These are phyloP conservation scores for Clavispora phyllophila DNA, from an alignment of 805 yeast species.

Conservation along the genomic window DNA sequence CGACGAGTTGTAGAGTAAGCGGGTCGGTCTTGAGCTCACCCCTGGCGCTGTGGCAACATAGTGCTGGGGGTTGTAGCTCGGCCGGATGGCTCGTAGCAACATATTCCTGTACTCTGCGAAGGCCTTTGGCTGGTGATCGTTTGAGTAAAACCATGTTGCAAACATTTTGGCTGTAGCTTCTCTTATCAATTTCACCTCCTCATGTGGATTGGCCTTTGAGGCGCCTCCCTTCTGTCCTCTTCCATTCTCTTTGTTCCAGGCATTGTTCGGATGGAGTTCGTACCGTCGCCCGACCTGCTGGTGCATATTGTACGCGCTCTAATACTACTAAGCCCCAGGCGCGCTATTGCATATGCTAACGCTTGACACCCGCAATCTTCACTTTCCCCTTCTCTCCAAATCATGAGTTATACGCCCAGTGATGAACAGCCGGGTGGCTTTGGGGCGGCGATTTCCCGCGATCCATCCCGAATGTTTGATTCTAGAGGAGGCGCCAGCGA, in stretches of 20 bases:
- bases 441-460: conserved; percentile 6
- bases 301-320: not conserved
- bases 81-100: conserved; percentile 74
- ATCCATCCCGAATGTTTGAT: conserved; percentile 2
- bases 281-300: not conserved
- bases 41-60: conserved; percentile 22
- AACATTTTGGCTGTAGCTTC: conserved; percentile 45
- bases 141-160: conserved; percentile 99
- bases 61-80: conserved; percentile 51
- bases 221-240: too few species aligned
- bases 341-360: not conserved
- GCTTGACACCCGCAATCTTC: not conserved
- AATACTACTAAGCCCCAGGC: not conserved
- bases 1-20: conserved; percentile 89
- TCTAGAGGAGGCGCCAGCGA: conserved; percentile 10
- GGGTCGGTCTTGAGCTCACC: conserved; percentile 60
- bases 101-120: conserved; percentile 99
- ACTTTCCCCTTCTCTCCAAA: not conserved
- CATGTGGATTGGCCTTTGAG: too few species aligned
- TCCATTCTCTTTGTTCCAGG: too few species aligned
- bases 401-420: not conserved
- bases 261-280: too few species aligned
- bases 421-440: not conserved
- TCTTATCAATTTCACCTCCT: not conserved
- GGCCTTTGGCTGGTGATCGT: conserved; percentile 87